Percentiles rank a stretch among this genome's conserved stretches.
These are phyloP conservation scores for Bipolaris victoriae DNA, from an alignment of 2,329 filamentous ascomycete species.

Conservation along the genomic window DNA sequence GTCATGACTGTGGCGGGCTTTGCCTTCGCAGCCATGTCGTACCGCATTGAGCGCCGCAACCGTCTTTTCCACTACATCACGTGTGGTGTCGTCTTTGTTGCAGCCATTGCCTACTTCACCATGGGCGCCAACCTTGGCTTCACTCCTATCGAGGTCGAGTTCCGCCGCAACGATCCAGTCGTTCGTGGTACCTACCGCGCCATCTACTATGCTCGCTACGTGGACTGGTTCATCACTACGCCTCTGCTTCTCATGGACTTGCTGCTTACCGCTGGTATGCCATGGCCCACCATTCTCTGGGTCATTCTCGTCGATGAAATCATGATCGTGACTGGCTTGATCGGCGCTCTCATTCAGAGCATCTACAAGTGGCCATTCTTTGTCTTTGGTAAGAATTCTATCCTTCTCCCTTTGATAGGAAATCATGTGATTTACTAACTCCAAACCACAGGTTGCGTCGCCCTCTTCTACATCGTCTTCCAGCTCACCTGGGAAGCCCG, in stretches of 20 bases:
- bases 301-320: constrained; percentile 67
- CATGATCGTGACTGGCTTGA: constrained; percentile 71
- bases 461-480: constrained; percentile 66
- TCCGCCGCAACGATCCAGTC: constrained; percentile 52
- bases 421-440: not conserved
- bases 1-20: constrained; percentile 64
- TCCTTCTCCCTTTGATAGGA: no score
- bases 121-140: constrained; percentile 72
- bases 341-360: constrained; percentile 67
- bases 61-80: constrained; percentile 71
- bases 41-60: constrained; percentile 61
- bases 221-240: constrained; percentile 70
- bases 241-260: constrained; percentile 68
- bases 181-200: constrained; percentile 62
- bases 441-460: constrained; percentile 38
- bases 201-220: constrained; percentile 71
- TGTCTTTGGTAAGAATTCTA: constrained; percentile 51
- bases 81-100: constrained; percentile 63
- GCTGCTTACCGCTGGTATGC: constrained; percentile 68
- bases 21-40: constrained; percentile 59
- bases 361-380: constrained; percentile 74
- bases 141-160: constrained; percentile 68
- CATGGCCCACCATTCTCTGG: constrained; percentile 68
- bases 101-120: constrained; percentile 68
- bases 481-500: constrained; percentile 64